phyloP scores from a whole-genome alignment of 108 stramenopile species.

The Skeletonema costatum region DNA sequence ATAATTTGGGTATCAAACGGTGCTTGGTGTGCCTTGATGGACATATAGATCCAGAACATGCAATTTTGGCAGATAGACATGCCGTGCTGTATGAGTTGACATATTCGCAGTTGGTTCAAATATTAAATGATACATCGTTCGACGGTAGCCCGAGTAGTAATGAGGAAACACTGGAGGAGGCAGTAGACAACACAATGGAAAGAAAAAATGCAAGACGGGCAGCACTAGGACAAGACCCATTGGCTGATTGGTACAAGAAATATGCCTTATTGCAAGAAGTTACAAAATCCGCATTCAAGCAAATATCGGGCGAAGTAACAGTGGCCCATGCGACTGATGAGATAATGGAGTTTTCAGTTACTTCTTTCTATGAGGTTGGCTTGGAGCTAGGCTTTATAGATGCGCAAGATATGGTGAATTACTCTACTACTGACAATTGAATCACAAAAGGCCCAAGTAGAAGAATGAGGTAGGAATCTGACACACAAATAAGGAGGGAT shows the following conservation, averaged over 20 bases:
- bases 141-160: not conserved
- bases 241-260: slow-evolving; percentile 30
- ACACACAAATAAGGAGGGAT: no score
- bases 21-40: slow-evolving; percentile 38
- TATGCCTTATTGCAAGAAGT: slow-evolving; percentile 59
- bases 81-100: slow-evolving; percentile 32
- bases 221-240: slow-evolving; percentile 7
- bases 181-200: slow-evolving; percentile 34
- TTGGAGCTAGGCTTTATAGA: slow-evolving; percentile 46
- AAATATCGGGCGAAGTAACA: slow-evolving; percentile 40
- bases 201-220: slow-evolving; percentile 32
- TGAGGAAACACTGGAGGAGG: not conserved
- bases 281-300: slow-evolving; percentile 48
- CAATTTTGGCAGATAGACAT: slow-evolving; percentile 33
- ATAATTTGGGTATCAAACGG: slow-evolving; percentile 16
- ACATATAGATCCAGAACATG: slow-evolving; percentile 36
- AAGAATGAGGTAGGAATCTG: no score
- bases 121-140: slow-evolving; percentile 7
- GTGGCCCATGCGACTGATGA: slow-evolving; percentile 43
- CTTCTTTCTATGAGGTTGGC: slow-evolving; percentile 58
- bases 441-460: no score
- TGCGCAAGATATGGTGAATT: slow-evolving; percentile 33
- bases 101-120: slow-evolving; percentile 32
- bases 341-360: slow-evolving; percentile 47
- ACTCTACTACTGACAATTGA: not conserved